phyloP scores from a whole-genome alignment of 306 rosid species.

The Comarum palustre region DNA sequence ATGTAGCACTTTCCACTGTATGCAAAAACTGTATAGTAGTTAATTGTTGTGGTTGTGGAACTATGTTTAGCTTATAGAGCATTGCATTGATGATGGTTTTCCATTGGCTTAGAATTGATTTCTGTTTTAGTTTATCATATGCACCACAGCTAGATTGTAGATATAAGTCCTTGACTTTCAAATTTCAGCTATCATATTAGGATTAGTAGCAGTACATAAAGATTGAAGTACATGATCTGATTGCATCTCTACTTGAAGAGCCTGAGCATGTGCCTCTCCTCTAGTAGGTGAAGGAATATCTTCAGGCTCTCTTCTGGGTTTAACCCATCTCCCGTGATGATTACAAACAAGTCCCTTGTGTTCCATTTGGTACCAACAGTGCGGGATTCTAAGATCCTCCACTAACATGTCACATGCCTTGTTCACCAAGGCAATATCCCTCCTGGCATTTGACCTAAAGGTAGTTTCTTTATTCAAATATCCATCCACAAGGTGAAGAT shows the following conservation, averaged over 20 bases:
- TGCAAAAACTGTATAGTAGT: neutral
- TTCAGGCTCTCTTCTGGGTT: constrained; percentile 53
- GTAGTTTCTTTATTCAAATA: constrained; percentile 20
- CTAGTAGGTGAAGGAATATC: constrained; percentile 61
- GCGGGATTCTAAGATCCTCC: constrained; percentile 57
- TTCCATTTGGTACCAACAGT: constrained; percentile 59
- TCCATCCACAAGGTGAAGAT: constrained; percentile 73
- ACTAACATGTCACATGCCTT: constrained; percentile 59
- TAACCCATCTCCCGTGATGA: constrained; percentile 72
- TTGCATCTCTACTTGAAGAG: constrained; percentile 22
- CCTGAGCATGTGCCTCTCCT: constrained; percentile 22
- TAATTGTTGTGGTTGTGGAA: neutral
- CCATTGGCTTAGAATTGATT: neutral
- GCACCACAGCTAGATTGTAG: no score
- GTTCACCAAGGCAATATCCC: constrained; percentile 65
- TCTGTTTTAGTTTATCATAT: no score
- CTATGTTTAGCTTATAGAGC: neutral
- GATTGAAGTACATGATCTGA: constrained; percentile 21
- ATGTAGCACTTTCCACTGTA: neutral
- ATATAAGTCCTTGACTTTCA: neutral
- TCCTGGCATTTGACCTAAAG: constrained; percentile 48
- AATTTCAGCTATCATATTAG: neutral
- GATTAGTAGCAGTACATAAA: neutral
- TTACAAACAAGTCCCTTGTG: constrained; percentile 62
- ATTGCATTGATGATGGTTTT: neutral